Percentiles rank a stretch among this genome's conserved stretches.
These are phyloP conservation scores for Fusarium vanettenii DNA, from an alignment of 2,329 filamentous ascomycete species.

Conservation along the genomic window DNA sequence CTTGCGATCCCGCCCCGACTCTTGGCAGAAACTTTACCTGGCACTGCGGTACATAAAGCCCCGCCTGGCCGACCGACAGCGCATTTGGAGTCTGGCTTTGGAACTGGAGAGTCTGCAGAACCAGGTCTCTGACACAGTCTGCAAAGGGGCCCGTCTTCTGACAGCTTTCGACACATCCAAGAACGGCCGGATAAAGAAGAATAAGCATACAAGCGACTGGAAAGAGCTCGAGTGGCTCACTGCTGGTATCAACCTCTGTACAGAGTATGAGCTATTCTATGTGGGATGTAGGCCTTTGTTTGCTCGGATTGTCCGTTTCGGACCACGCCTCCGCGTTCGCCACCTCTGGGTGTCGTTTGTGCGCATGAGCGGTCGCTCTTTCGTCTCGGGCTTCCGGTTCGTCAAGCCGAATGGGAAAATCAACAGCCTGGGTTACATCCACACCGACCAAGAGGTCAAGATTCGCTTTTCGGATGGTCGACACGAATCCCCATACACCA, in stretches of 20 bases:
- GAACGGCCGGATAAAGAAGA: neutral
- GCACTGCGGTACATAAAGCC: neutral
- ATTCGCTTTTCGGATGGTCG: neutral
- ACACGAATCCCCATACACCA: neutral
- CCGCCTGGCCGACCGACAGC: neutral
- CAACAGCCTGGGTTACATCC: constrained; percentile 15
- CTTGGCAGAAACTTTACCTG: constrained; percentile 13
- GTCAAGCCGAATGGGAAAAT: neutral
- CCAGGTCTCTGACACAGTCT: neutral
- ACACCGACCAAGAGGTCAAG: neutral
- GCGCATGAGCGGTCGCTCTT: neutral
- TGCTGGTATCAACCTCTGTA: neutral
- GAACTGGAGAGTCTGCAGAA: neutral
- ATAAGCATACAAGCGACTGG: neutral
- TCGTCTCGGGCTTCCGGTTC: constrained; percentile 19
- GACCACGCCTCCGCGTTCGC: neutral
- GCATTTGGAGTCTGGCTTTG: constrained; percentile 9
- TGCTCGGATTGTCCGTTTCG: neutral
- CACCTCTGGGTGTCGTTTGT: constrained; percentile 21
- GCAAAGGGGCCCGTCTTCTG: neutral
- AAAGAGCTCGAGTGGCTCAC: neutral
- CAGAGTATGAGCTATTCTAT: neutral
- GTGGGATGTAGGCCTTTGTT: constrained; percentile 1
- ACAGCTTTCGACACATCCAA: neutral
- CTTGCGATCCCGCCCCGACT: neutral